These are phyloP conservation scores for Medicago arabica DNA, from an alignment of 306 rosid genomes.

Conservation along the genomic window DNA sequence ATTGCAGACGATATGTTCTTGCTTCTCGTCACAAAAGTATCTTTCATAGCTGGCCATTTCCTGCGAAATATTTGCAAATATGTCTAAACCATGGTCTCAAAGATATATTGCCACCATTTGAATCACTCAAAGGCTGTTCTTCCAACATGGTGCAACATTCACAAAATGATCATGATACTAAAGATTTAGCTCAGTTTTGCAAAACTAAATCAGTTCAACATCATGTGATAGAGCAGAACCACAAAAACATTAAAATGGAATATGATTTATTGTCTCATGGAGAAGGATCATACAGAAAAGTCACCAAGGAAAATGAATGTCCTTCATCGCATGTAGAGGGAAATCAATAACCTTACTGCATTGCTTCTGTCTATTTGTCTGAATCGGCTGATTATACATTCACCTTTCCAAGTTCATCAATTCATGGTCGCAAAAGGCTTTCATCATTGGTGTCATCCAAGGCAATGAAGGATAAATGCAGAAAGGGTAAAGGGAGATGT, in stretches of 20 bases:
- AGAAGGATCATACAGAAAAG: too few relatives aligned
- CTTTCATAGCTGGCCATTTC: not conserved
- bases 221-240: not conserved
- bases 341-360: too few relatives aligned
- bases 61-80: not conserved
- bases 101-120: not conserved
- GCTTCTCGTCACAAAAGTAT: not conserved
- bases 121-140: not conserved
- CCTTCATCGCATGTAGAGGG: too few relatives aligned
- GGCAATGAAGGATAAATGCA: not conserved
- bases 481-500: not conserved
- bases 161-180: not conserved
- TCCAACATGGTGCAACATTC: not conserved
- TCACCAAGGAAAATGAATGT: too few relatives aligned
- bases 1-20: not conserved
- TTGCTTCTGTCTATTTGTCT: too few relatives aligned
- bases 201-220: not conserved
- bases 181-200: not conserved
- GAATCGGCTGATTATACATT: too few relatives aligned
- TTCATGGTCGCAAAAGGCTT: not conserved
- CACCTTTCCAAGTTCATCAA: too few relatives aligned
- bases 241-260: not conserved
- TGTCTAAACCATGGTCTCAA: not conserved
- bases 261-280: not conserved
- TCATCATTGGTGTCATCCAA: not conserved